These are phyloP conservation scores for Colletotrichum karsti DNA, from an alignment of 2,329 filamentous ascomycete species.

Conservation along the genomic window DNA sequence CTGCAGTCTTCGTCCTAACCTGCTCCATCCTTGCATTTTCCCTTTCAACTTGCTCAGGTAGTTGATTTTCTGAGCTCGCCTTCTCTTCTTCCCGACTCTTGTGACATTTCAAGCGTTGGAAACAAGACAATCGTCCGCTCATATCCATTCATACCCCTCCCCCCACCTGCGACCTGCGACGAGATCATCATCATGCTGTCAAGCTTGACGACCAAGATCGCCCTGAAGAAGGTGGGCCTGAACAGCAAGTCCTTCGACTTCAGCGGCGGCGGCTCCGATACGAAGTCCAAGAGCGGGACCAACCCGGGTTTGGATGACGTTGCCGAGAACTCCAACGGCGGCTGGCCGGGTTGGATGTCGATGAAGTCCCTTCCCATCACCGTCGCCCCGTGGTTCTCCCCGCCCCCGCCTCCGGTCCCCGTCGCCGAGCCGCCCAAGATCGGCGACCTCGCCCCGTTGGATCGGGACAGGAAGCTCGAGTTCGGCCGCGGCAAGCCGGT, in stretches of 20 bases:
- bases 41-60: not conserved
- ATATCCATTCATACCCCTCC: not conserved
- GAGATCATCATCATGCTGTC: slow-evolving; percentile 56
- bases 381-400: slow-evolving; percentile 62
- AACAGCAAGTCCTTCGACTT: slow-evolving; percentile 59
- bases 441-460: slow-evolving; percentile 57
- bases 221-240: slow-evolving; percentile 64
- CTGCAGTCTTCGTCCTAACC: not conserved
- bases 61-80: not conserved
- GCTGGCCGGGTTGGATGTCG: slow-evolving; percentile 58
- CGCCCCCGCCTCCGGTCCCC: slow-evolving; percentile 58
- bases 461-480: slow-evolving; percentile 52
- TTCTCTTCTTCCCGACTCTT: not conserved
- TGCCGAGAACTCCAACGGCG: slow-evolving; percentile 30
- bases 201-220: slow-evolving; percentile 64
- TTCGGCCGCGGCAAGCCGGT: slow-evolving; percentile 53
- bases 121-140: not conserved
- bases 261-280: slow-evolving; percentile 38
- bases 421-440: slow-evolving; percentile 54
- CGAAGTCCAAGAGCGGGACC: slow-evolving; percentile 37
- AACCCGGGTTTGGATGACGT: slow-evolving; percentile 39
- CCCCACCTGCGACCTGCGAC: not conserved
- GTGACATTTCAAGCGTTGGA: not conserved
- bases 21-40: slow-evolving; percentile 16
- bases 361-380: slow-evolving; percentile 59